Percentiles rank a stretch among this genome's conserved stretches.
phyloP scores from a whole-genome alignment of 768 basidiomycete genomes.

The Mycena haematopus region DNA sequence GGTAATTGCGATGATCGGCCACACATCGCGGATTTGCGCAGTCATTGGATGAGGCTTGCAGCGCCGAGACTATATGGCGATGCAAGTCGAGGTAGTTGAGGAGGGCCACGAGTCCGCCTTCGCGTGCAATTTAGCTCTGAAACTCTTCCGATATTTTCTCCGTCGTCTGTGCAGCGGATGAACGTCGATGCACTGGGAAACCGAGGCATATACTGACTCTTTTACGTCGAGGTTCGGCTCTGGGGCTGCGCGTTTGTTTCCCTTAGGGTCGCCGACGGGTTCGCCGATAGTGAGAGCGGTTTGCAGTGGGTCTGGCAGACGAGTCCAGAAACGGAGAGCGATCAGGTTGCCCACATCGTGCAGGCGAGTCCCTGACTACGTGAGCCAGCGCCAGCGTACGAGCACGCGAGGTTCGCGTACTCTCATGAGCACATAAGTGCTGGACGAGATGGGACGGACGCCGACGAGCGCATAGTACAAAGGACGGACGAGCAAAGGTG shows the following conservation, averaged over 20 bases:
- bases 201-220: conserved; percentile 72
- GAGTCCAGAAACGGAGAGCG: too few species aligned
- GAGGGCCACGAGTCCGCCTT: conserved; percentile 91
- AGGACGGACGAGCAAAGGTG: too few species aligned
- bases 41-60: conserved; percentile 96
- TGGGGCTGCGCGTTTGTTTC: conserved; percentile 90
- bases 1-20: conserved; percentile 92
- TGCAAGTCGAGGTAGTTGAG: conserved; percentile 97
- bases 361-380: too few species aligned
- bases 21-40: conserved; percentile 88
- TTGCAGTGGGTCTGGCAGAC: conserved; percentile 52
- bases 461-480: too few species aligned
- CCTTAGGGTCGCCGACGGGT: conserved; percentile 76
- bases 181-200: conserved; percentile 24
- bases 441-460: too few species aligned
- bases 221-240: conserved; percentile 76
- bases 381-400: too few species aligned
- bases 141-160: conserved; percentile 99
- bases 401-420: too few species aligned
- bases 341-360: too few species aligned
- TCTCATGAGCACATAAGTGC: too few species aligned
- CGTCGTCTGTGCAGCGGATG: conserved; percentile 67
- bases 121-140: conserved; percentile 92
- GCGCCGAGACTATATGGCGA: conserved; percentile 93
- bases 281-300: conserved; percentile 74